Conservation (phyloP, 2,329 filamentous ascomycete genomes). For the Cladophialophora yegresii region DNA sequence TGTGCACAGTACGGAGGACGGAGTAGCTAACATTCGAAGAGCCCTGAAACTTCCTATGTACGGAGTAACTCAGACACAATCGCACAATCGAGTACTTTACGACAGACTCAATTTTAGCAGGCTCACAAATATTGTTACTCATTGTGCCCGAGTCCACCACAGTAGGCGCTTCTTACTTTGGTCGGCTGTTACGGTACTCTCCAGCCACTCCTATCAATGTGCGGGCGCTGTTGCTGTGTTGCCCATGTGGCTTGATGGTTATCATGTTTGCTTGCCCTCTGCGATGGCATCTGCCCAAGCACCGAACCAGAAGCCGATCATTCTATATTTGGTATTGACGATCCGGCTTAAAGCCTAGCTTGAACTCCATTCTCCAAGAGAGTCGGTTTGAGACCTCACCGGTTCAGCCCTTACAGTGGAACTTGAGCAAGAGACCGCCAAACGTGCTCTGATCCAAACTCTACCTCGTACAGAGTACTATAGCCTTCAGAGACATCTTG, state of each 20-base stretch:
- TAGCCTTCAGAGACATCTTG: background rate
- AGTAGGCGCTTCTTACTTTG: background rate
- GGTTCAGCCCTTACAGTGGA: background rate
- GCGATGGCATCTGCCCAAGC: background rate
- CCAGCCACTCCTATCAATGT: background rate
- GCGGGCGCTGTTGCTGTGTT: too few relatives aligned
- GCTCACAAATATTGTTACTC: background rate
- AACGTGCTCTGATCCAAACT: background rate
- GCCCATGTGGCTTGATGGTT: background rate
- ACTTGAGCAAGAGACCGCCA: background rate
- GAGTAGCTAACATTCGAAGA: background rate
- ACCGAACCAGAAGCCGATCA: background rate
- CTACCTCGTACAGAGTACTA: too few relatives aligned
- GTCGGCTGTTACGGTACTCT: background rate
- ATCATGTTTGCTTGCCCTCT: background rate
- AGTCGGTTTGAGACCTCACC: background rate
- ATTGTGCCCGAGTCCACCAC: background rate
- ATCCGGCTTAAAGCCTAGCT: background rate
- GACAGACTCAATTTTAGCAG: background rate
- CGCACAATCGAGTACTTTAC: background rate
- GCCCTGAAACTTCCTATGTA: background rate
- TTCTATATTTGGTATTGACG: background rate
- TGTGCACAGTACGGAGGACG: background rate
- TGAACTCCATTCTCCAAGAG: background rate
- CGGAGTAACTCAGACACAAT: background rate